Evolutionary conservation across 371 early-diverging fungal species (phyloP).

Genomic region (Dentiscutata heterogama): DNA sequence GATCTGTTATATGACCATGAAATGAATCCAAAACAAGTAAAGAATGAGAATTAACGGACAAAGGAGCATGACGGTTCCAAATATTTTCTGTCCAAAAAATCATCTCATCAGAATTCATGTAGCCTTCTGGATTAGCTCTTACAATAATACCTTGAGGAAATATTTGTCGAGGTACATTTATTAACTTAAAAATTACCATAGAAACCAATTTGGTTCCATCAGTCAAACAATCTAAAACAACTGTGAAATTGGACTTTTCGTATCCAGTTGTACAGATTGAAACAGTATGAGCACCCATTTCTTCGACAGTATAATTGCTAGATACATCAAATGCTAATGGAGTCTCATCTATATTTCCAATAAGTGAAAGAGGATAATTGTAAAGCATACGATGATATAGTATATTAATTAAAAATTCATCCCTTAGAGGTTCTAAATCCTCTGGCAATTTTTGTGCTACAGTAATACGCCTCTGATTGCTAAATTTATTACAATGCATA

Average conservation of each 20-base stretch:
- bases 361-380: constrained; percentile 2
- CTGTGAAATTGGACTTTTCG: constrained; percentile 23
- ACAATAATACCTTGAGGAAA: background rate
- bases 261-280: constrained; percentile 7
- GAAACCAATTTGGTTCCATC: constrained; percentile 14
- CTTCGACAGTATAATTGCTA: constrained; percentile 2
- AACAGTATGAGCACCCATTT: background rate
- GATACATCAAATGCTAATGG: constrained; percentile 30
- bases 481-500: background rate
- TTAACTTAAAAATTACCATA: background rate
- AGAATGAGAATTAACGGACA: background rate
- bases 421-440: background rate
- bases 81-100: constrained; percentile 5
- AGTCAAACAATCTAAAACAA: constrained; percentile 16
- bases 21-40: constrained; percentile 5
- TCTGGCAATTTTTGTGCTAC: constrained; percentile 4
- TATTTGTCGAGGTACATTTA: background rate
- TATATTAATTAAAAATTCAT: background rate
- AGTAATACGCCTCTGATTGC: background rate
- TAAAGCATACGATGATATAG: background rate
- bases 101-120: background rate
- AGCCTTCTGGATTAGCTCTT: background rate
- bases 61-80: background rate
- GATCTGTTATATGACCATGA: constrained; percentile 4
- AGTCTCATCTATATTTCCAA: constrained; percentile 20